phyloP scores from a whole-genome alignment of 2,329 filamentous ascomycete species.

The Drechslerella dactyloides region DNA sequence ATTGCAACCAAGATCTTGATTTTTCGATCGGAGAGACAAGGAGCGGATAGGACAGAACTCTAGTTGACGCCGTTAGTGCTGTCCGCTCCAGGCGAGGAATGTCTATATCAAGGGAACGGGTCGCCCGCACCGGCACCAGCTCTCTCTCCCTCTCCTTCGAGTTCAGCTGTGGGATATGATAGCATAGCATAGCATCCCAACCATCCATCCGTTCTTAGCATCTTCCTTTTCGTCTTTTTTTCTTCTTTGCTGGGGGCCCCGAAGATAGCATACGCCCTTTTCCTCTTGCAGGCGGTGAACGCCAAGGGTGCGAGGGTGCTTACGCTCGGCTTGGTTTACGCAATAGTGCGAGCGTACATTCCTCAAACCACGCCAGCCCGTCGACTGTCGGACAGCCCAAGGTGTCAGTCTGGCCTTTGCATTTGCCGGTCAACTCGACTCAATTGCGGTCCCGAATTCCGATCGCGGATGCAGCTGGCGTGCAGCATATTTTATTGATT shows the following conservation, averaged over 20 bases:
- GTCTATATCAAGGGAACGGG: slow-evolving; percentile 37
- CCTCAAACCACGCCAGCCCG: slow-evolving; percentile 39
- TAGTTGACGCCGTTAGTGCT: too few species aligned
- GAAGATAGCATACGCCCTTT: slow-evolving; percentile 18
- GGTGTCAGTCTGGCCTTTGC: slow-evolving; percentile 36
- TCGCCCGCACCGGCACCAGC: slow-evolving; percentile 19
- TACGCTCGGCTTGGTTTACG: slow-evolving; percentile 18
- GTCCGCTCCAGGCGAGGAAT: too few species aligned
- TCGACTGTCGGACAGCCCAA: slow-evolving; percentile 42
- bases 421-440: slow-evolving; percentile 15
- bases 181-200: too few species aligned
- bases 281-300: slow-evolving; percentile 14
- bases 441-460: slow-evolving; percentile 21
- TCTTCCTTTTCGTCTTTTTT: slow-evolving; percentile 19
- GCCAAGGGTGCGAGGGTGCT: slow-evolving; percentile 38
- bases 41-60: not conserved
- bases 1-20: slow-evolving; percentile 47
- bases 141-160: slow-evolving; percentile 17
- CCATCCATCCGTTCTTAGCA: too few species aligned
- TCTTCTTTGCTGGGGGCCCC: slow-evolving; percentile 1
- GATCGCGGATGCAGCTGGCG: slow-evolving; percentile 18
- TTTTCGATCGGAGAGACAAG: slow-evolving; percentile 16
- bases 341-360: slow-evolving; percentile 46
- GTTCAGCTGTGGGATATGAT: too few species aligned
- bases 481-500: slow-evolving; percentile 1